phyloP scores from a whole-genome alignment of 1,139 yeast species.

The Blastobotrys malaysiensis region DNA sequence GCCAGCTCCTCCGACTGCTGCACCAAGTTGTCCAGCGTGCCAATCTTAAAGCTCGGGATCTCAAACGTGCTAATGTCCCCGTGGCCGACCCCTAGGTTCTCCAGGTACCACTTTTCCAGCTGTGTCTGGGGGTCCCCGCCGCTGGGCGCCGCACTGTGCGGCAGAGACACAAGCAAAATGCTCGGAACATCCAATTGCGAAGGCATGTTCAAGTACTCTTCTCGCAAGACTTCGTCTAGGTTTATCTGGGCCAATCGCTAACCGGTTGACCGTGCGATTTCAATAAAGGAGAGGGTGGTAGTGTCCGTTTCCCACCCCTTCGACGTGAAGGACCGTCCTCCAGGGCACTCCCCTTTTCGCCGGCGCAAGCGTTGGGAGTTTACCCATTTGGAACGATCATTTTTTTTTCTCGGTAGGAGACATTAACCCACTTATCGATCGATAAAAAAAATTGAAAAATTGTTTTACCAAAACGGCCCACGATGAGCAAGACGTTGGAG shows the following conservation, averaged over 20 bases:
- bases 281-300: neutral
- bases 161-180: conserved; percentile 41
- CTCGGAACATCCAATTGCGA: conserved; percentile 3
- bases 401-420: conserved; percentile 3
- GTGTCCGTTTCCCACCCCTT: no score
- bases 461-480: neutral
- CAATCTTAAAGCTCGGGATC: conserved; percentile 89
- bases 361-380: neutral
- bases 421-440: neutral
- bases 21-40: conserved; percentile 87
- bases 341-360: neutral
- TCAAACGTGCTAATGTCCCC: conserved; percentile 39
- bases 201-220: no score
- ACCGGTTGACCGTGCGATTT: neutral
- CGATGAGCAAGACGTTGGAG: conserved; percentile 28
- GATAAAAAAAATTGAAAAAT: neutral
- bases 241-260: neutral
- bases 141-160: conserved; percentile 45
- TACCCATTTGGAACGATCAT: neutral
- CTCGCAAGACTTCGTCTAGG: neutral
- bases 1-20: conserved; percentile 84
- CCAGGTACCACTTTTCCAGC: conserved; percentile 37
- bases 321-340: no score
- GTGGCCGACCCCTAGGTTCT: conserved; percentile 21
- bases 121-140: conserved; percentile 39